Evolutionary conservation across 768 basidiomycete genomes (phyloP), one percentile per base, ranked within the genome.

Genomic region (Xerocomellus amylosporus): DNA sequence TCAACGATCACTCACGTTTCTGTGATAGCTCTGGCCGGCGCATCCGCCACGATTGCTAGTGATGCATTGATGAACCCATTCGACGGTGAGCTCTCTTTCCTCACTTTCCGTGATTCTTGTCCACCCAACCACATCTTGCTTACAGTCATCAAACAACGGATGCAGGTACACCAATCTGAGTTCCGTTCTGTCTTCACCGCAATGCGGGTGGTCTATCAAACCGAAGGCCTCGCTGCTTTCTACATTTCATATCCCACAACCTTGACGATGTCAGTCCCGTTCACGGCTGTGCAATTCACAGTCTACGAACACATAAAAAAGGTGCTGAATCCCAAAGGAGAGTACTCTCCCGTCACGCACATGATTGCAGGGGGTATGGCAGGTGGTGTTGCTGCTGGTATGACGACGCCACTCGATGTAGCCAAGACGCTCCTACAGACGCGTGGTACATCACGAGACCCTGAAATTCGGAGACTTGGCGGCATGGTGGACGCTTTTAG

Each of bases 41-140:
- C 93, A 42, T 83, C 88, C 0, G 97, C 96, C 0, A 98, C 97
- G 10, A 90, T 95, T 59, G 90, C 94, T 4, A 90, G 88, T 54
- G 97, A 99, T 75, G 97, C 97, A 3, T 77, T 98, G 51, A 99
- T 99, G 97, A 99, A 98, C 71, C 97, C 97, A 3, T 99, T 99
- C 67, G 97, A 99, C 74, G 96, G 96, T 97, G 71, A 68, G 85
- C 71, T 13, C 48, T 10, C 22, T 26, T 53, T 39, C 43, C 22
- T 46, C 39, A 12, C 36, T 42, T 42, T 31, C 39, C 53, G 51
- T 46, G 43, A 39, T 36, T 47, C 37, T 38, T 33, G 44, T 52
- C 47, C 46, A 54, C 58, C 56, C 51, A 56, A 58, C 49, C 40
- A 49, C 60, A 52, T 24, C 28, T 54, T 62, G n/a, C 59, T 56